phyloP scores from a whole-genome alignment of 768 basidiomycete species.

The Amanita pseudoporphyria region DNA sequence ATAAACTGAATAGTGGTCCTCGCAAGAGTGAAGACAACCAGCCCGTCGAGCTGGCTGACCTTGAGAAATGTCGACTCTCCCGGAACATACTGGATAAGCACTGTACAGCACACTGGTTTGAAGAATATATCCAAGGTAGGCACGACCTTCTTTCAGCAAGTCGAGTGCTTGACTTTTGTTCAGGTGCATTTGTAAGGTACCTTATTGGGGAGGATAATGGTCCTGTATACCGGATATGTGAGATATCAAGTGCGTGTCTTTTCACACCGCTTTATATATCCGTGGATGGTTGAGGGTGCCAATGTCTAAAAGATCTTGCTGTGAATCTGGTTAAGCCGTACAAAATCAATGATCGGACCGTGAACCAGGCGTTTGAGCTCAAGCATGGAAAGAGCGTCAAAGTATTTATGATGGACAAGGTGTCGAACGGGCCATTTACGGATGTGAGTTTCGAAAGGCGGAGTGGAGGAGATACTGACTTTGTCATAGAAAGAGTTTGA shows the following conservation, averaged over 20 bases:
- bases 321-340: slow-evolving; percentile 54
- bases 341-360: slow-evolving; percentile 52
- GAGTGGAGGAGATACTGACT: background rate
- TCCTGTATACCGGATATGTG: slow-evolving; percentile 75
- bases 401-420: slow-evolving; percentile 70
- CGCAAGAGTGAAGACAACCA: slow-evolving; percentile 33
- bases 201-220: slow-evolving; percentile 54
- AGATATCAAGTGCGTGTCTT: slow-evolving; percentile 55
- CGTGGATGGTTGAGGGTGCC: slow-evolving; percentile 7
- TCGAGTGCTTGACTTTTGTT: slow-evolving; percentile 3
- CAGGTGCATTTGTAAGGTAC: slow-evolving; percentile 84
- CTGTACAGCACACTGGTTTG: slow-evolving; percentile 76
- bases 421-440: slow-evolving; percentile 65
- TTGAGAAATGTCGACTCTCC: slow-evolving; percentile 54
- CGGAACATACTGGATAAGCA: slow-evolving; percentile 65
- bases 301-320: slow-evolving; percentile 31
- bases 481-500: slow-evolving; percentile 62
- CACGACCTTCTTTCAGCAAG: slow-evolving; percentile 7
- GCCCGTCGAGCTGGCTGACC: slow-evolving; percentile 44
- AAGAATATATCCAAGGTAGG: slow-evolving; percentile 70
- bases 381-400: slow-evolving; percentile 63
- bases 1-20: slow-evolving; percentile 12
- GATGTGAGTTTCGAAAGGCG: slow-evolving; percentile 34
- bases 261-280: slow-evolving; percentile 2
- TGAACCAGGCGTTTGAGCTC: slow-evolving; percentile 64